Percentiles rank a stretch among this genome's conserved stretches.
Conservation (phyloP, 768 basidiomycete genomes). For the Gloeopeniophorella convolvens region DNA sequence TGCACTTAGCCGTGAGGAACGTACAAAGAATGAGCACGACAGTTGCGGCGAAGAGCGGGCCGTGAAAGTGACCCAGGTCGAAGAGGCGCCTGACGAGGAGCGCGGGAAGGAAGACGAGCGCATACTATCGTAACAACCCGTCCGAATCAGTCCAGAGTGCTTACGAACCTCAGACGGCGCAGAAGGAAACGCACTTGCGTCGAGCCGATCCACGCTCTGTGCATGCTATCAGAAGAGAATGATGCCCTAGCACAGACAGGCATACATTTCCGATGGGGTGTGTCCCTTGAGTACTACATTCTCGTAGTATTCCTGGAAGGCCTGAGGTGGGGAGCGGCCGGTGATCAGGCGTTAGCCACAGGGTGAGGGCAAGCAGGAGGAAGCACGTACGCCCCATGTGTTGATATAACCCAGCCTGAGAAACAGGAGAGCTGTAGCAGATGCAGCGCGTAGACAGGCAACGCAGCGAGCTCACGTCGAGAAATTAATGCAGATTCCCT, state of each 20-base stretch:
- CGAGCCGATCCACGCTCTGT: constrained; percentile 74
- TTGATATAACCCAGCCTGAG: constrained; percentile 61
- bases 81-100: constrained; percentile 62
- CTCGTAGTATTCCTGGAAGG: constrained; percentile 70
- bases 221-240: background rate
- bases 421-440: background rate
- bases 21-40: constrained; percentile 45
- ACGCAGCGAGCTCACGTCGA: constrained; percentile 40
- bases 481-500: constrained; percentile 33
- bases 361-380: constrained; percentile 9
- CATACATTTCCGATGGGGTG: constrained; percentile 55
- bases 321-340: constrained; percentile 34
- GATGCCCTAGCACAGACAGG: background rate
- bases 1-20: constrained; percentile 67
- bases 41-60: constrained; percentile 43
- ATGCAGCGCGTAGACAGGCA: no score
- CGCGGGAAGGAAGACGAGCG: constrained; percentile 55
- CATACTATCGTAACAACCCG: constrained; percentile 37
- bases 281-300: constrained; percentile 39
- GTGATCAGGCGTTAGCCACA: background rate
- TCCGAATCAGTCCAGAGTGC: background rate
- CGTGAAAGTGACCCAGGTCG: constrained; percentile 60
- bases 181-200: constrained; percentile 49
- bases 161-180: background rate
- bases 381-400: constrained; percentile 68